A percentile compares a stretch with the other conserved stretches of the same genome.
These are phyloP conservation scores for Leccinum griseonigrum DNA, from an alignment of 1,284 basidiomycete genomes.

Conservation along the genomic window DNA sequence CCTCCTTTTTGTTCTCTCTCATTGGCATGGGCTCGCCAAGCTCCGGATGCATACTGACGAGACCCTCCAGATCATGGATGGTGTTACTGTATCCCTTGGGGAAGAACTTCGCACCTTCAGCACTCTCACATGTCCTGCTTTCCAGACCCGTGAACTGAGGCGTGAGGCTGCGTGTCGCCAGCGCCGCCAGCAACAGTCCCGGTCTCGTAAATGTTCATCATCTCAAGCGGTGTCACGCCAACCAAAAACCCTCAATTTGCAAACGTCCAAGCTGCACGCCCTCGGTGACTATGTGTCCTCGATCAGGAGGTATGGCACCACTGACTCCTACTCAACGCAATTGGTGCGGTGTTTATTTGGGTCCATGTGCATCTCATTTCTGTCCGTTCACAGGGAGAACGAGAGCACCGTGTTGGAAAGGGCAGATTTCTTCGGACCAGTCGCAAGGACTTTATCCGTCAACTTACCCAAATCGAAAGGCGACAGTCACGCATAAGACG, in stretches of 20 bases:
- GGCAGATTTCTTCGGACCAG: not conserved
- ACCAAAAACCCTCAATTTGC: not conserved
- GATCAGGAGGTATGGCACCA: not conserved
- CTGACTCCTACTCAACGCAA: not conserved
- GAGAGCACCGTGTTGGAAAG: not conserved
- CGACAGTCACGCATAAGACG: not conserved
- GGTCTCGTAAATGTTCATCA: not conserved
- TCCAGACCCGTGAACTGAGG: not conserved
- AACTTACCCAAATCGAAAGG: too few species aligned
- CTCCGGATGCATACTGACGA: not conserved
- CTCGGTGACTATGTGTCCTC: not conserved
- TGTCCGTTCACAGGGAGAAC: not conserved
- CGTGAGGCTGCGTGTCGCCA: not conserved
- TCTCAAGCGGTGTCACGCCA: not conserved
- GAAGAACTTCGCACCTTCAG: not conserved
- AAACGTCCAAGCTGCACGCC: not conserved
- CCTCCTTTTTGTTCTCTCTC: not conserved
- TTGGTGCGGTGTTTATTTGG: not conserved
- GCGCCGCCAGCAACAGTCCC: not conserved
- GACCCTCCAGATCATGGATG: not conserved
- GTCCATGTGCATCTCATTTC: not conserved
- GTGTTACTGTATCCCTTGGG: not conserved
- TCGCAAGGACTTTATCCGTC: not conserved
- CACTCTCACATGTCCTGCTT: not conserved
- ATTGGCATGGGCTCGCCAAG: not conserved